These are phyloP conservation scores for Sphaerulina vaccinii DNA, from an alignment of 2,329 filamentous ascomycete genomes.

Conservation along the genomic window DNA sequence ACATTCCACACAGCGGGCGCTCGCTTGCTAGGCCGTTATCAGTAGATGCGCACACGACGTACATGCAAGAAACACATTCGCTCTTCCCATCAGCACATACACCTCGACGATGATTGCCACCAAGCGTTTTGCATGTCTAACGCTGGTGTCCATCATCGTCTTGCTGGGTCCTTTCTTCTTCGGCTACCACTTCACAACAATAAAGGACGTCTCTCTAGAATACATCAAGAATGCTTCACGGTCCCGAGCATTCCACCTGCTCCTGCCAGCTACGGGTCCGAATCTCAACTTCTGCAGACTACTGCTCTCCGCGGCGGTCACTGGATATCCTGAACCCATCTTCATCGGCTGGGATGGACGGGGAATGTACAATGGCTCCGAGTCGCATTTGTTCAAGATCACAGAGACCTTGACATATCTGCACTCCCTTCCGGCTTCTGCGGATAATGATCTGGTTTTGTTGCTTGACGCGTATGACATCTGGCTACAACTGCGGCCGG, in stretches of 20 bases:
- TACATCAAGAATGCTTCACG: constrained; percentile 15
- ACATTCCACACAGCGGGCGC: not conserved
- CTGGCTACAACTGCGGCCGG: constrained; percentile 64
- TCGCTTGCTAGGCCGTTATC: not conserved
- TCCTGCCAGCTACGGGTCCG: constrained; percentile 23
- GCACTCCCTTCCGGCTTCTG: constrained; percentile 18
- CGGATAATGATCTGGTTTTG: constrained; percentile 57
- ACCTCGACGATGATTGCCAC: constrained; percentile 16
- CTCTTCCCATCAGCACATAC: not conserved
- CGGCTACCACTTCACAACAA: constrained; percentile 23
- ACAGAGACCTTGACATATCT: constrained; percentile 32
- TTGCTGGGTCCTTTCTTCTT: constrained; percentile 24
- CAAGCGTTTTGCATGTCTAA: constrained; percentile 19
- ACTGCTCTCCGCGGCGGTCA: constrained; percentile 24
- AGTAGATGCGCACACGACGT: not conserved
- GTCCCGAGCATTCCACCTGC: constrained; percentile 21
- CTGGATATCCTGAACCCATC: constrained; percentile 31
- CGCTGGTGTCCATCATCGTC: constrained; percentile 13
- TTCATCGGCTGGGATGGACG: constrained; percentile 30
- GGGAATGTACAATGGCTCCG: constrained; percentile 32
- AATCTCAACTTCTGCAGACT: constrained; percentile 26
- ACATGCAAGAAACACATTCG: not conserved
- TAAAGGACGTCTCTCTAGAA: constrained; percentile 16
- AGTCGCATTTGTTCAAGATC: constrained; percentile 38
- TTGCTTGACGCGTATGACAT: constrained; percentile 64